Conservation (phyloP, 768 basidiomycete species). For the Naganishia onofrii region DNA sequence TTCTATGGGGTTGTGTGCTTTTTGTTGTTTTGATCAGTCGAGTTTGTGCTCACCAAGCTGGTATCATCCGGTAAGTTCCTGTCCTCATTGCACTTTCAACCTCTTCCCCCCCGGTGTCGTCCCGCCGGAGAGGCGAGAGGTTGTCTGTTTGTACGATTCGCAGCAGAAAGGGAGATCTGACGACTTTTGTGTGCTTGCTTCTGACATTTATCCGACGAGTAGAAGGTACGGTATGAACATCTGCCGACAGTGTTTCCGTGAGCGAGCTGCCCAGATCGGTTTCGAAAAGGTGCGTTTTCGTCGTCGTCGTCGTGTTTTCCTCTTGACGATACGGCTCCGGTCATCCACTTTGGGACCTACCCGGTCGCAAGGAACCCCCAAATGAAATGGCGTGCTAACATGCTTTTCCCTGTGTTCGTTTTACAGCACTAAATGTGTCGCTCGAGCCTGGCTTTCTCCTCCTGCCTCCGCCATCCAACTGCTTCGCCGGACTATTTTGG, state of each 20-base stretch:
- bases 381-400: neutral
- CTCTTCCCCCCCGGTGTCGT: neutral
- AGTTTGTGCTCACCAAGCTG: slow-evolving; percentile 93
- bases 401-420: neutral
- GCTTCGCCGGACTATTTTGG: slow-evolving; percentile 24
- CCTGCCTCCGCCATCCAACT: neutral
- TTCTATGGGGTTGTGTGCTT: neutral
- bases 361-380: too few relatives aligned
- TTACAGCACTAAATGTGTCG: slow-evolving; percentile 21
- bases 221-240: slow-evolving; percentile 70
- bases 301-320: too few relatives aligned
- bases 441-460: neutral
- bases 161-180: neutral
- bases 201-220: neutral
- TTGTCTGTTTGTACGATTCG: neutral
- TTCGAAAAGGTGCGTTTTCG: slow-evolving; percentile 74
- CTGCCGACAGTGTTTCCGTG: slow-evolving; percentile 97
- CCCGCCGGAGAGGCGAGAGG: neutral
- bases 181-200: neutral
- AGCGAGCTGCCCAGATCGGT: slow-evolving; percentile 87
- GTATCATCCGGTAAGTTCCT: slow-evolving; percentile 83
- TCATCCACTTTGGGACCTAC: too few relatives aligned
- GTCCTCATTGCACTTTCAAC: neutral
- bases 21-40: slow-evolving; percentile 60
- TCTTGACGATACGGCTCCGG: too few relatives aligned